Percentiles rank a stretch among this genome's conserved stretches.
Evolutionary conservation across 148 eudicot genomes (phyloP).

Genomic region (Dianthus caryophyllus): DNA sequence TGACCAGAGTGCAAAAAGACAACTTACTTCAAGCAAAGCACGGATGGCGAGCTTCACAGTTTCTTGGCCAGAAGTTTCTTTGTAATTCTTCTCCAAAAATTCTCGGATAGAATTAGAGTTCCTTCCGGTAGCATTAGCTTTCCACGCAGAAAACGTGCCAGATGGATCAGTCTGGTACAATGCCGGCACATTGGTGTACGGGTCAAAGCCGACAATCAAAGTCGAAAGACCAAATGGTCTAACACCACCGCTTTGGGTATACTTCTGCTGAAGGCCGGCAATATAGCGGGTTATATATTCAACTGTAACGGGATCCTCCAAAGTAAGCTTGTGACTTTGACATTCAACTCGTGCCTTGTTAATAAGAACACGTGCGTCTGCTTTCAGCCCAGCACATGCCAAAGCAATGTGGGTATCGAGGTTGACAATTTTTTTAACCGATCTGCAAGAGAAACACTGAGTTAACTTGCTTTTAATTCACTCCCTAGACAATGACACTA

Average conservation of each 20-base stretch:
- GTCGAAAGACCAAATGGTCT: conserved; percentile 99
- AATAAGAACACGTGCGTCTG: conserved; percentile 97
- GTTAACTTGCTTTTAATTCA: not conserved
- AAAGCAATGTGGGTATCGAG: conserved; percentile 89
- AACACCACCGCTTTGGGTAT: conserved; percentile 99
- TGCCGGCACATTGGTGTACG: conserved; percentile 70
- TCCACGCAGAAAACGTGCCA: conserved; percentile 98
- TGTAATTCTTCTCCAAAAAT: conserved; percentile 90
- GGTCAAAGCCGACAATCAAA: conserved; percentile 95
- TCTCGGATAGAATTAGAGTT: conserved; percentile 92
- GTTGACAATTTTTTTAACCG: conserved; percentile 83
- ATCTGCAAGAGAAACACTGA: conserved; percentile 41
- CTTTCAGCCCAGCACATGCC: conserved; percentile 98
- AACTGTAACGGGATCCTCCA: conserved; percentile 95
- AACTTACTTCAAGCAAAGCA: conserved; percentile 83
- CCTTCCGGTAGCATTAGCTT: conserved; percentile 98
- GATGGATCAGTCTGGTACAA: conserved; percentile 99
- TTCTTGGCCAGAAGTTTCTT: conserved; percentile 93
- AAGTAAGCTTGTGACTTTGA: conserved; percentile 90
- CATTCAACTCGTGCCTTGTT: conserved; percentile 95
- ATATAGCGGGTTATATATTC: conserved; percentile 96
- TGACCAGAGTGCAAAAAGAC: not conserved
- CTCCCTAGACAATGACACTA: not conserved
- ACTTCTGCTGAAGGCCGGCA: conserved; percentile 98
- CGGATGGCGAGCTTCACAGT: conserved; percentile 90